A percentile compares a stretch with the other conserved stretches of the same genome.
phyloP scores from a whole-genome alignment of 1,284 basidiomycete genomes.

The Boletus albobrunnescens region DNA sequence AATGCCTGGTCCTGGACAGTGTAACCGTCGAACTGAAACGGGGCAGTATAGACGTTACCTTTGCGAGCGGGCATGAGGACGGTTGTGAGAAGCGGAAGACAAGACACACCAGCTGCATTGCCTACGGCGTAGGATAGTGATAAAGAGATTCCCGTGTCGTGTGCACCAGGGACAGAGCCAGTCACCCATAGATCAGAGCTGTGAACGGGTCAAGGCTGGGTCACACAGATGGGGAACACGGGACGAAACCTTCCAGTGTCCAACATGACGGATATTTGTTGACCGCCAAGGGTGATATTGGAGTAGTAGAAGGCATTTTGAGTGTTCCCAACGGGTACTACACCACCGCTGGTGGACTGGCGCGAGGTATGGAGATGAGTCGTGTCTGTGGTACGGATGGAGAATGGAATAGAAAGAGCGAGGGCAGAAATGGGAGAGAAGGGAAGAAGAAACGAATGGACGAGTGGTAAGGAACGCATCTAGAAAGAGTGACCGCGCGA shows the following conservation, averaged over 20 bases:
- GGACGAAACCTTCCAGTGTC: conserved; percentile 53
- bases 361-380: conserved; percentile 20
- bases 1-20: conserved; percentile 66
- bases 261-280: conserved; percentile 47
- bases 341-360: conserved; percentile 24
- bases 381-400: conserved; percentile 31
- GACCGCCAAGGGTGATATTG: conserved; percentile 55
- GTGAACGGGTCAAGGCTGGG: conserved; percentile 5
- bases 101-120: conserved; percentile 50
- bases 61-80: conserved; percentile 7
- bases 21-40: conserved; percentile 53
- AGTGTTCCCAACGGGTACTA: conserved; percentile 50
- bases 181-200: conserved; percentile 36
- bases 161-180: conserved; percentile 34
- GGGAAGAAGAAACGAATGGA: conserved; percentile 43
- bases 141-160: conserved; percentile 53
- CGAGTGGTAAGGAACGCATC: conserved; percentile 45
- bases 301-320: conserved; percentile 58
- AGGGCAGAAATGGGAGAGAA: conserved; percentile 37
- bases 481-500: neutral
- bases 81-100: neutral
- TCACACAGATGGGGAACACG: neutral
- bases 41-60: conserved; percentile 59
- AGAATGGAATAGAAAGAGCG: conserved; percentile 49
- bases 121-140: conserved; percentile 68